These are phyloP conservation scores for Cyberlindnera xylosilytica DNA, from an alignment of 805 yeast genomes.

Conservation along the genomic window DNA sequence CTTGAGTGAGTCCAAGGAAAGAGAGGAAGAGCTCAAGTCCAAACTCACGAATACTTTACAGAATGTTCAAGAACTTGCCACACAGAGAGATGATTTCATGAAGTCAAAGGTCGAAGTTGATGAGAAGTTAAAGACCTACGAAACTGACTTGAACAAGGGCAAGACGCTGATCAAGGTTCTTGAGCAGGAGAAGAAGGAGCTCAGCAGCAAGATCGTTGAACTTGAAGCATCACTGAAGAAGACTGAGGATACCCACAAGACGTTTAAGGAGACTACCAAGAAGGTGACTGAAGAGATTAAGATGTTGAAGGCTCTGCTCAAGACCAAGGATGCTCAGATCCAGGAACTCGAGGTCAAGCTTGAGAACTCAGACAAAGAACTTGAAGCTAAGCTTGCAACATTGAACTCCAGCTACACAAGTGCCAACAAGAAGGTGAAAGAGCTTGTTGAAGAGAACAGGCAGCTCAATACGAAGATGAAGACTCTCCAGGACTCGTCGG, in stretches of 20 bases:
- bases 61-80: constrained; percentile 24
- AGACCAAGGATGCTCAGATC: constrained; percentile 35
- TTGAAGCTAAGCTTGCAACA: constrained; percentile 34
- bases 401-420: constrained; percentile 31
- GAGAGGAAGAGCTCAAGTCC: constrained; percentile 33
- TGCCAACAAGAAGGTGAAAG: constrained; percentile 36
- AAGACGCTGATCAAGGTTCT: constrained; percentile 20
- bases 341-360: constrained; percentile 30
- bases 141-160: constrained; percentile 27
- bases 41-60: constrained; percentile 25
- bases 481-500: constrained; percentile 34
- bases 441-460: constrained; percentile 42
- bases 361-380: constrained; percentile 28
- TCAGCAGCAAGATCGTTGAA: constrained; percentile 17
- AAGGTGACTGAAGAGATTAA: constrained; percentile 30
- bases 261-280: constrained; percentile 12
- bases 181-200: constrained; percentile 23
- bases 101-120: constrained; percentile 29
- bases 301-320: constrained; percentile 27
- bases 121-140: constrained; percentile 21
- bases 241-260: constrained; percentile 14
- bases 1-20: constrained; percentile 40
- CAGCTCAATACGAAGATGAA: constrained; percentile 39
- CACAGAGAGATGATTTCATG: constrained; percentile 26
- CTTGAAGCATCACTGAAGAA: constrained; percentile 21